phyloP scores from a whole-genome alignment of 306 rosid species.

The Abrus pulchellus region DNA sequence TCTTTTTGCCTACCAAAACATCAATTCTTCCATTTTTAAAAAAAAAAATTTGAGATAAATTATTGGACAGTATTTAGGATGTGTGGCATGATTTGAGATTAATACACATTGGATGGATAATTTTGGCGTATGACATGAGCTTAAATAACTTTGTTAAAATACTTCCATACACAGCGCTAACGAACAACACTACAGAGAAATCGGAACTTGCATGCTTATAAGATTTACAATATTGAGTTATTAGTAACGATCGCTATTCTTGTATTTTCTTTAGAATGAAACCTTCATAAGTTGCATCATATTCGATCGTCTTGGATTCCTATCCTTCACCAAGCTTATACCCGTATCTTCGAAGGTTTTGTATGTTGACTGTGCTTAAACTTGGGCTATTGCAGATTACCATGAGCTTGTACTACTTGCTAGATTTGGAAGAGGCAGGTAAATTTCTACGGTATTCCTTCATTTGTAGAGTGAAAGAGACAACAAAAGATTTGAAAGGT shows the following conservation, averaged over 20 bases:
- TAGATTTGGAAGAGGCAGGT: slow-evolving; percentile 47
- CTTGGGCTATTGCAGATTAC: slow-evolving; percentile 49
- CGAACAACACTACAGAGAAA: background rate
- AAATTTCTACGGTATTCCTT: slow-evolving; percentile 43
- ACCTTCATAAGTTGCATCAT: background rate
- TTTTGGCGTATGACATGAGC: background rate
- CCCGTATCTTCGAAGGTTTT: background rate
- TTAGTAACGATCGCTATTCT: background rate
- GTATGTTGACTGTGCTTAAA: slow-evolving; percentile 39
- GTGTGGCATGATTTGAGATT: slow-evolving; percentile 22
- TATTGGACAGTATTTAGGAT: background rate
- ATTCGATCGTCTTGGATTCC: slow-evolving; percentile 24
- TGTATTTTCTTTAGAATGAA: background rate
- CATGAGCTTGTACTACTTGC: slow-evolving; percentile 46
- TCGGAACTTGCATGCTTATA: background rate
- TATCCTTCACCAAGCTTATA: slow-evolving; percentile 9
- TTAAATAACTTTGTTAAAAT: background rate
- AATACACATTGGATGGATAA: background rate
- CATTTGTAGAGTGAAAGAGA: slow-evolving; percentile 38
- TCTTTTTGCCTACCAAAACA: slow-evolving; percentile 14
- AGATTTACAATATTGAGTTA: background rate
- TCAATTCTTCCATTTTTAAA: slow-evolving; percentile 5
- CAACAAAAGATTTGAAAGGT: slow-evolving; percentile 35
- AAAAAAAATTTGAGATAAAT: background rate
- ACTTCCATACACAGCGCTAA: background rate